Evolutionary conservation across 2,329 filamentous ascomycete species (phyloP), one percentile per base, ranked within the genome.

Genomic region (Hypoxylon sp.): DNA sequence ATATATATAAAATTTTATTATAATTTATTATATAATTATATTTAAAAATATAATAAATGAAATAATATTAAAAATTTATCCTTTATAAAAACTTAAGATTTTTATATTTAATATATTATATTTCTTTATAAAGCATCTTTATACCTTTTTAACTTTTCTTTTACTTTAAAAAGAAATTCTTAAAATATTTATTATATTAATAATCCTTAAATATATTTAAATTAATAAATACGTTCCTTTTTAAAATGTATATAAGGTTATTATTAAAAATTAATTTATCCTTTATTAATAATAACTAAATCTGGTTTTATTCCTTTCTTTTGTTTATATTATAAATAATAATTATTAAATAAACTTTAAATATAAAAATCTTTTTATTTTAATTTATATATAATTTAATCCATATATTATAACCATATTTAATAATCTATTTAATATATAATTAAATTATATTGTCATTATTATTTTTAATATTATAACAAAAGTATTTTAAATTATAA

Each of bases 51-150:
- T 35, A 39, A 39, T 24, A 24, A 13, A 53, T 24, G 14, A 22
- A 53, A 22, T 37, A 53, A 53, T 39, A 39, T 53, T 53, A 53
- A 37, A 29, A 26, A 14, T 26, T 29, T 29, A 13, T 9, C 3
- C 13, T 24, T 53, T 39, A 39, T 39, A n/a, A 6, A 6, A n/a
- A 39, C 2, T n/a, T n/a, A n/a, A n/a, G 35, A 5, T 39, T n/a
- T n/a, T 39, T 39, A 39, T 39, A 39, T n/a, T 39, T 39, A 5
- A n/a, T 0, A 13, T 53, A 37, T 14, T 53, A 22, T 22, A 22
- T 13, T 19, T 39, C 19, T 24, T 53, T 37, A 37, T 22, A 22
- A 22, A 22, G 19, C 19, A 11, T 14, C 11, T 14, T 39, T 37
- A 39, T 39, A 22, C 19, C 19, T 22, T 22, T 22, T 22, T 22